Evolutionary conservation across 1,139 yeast species (phyloP).

Genomic region (Debaryomyces sp.): DNA sequence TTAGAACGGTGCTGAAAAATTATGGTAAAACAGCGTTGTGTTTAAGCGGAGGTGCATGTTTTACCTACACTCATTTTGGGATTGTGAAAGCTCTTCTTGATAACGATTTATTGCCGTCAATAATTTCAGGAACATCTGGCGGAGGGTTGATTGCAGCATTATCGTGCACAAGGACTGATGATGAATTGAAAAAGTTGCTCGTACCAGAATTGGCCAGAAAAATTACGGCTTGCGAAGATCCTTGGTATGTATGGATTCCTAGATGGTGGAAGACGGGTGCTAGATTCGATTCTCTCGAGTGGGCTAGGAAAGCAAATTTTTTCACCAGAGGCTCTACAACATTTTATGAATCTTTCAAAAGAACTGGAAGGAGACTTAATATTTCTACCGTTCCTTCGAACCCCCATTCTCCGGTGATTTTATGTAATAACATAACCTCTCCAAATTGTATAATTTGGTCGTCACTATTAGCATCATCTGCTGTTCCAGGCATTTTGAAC

Average conservation of each 20-base stretch:
- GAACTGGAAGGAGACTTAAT: constrained; percentile 72
- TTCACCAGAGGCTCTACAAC: constrained; percentile 76
- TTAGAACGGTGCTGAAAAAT: constrained; percentile 61
- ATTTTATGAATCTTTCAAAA: constrained; percentile 66
- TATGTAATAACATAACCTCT: constrained; percentile 75
- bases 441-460: constrained; percentile 88
- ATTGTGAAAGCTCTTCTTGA: constrained; percentile 72
- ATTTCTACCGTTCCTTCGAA: constrained; percentile 82
- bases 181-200: constrained; percentile 58
- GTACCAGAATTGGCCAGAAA: constrained; percentile 65
- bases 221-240: constrained; percentile 74
- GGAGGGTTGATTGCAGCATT: constrained; percentile 83
- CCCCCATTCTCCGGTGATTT: constrained; percentile 78
- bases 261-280: constrained; percentile 80
- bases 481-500: constrained; percentile 82
- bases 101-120: constrained; percentile 64
- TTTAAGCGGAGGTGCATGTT: constrained; percentile 80
- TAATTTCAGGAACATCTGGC: constrained; percentile 79
- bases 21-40: constrained; percentile 76
- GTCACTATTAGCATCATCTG: constrained; percentile 73
- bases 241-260: constrained; percentile 60
- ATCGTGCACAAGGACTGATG: constrained; percentile 69
- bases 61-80: constrained; percentile 79
- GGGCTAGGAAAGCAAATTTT: constrained; percentile 73
- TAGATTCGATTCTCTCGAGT: constrained; percentile 69